Base-by-base conservation (phyloP, 78 protist genomes). In the Bodo saltans region DNA sequence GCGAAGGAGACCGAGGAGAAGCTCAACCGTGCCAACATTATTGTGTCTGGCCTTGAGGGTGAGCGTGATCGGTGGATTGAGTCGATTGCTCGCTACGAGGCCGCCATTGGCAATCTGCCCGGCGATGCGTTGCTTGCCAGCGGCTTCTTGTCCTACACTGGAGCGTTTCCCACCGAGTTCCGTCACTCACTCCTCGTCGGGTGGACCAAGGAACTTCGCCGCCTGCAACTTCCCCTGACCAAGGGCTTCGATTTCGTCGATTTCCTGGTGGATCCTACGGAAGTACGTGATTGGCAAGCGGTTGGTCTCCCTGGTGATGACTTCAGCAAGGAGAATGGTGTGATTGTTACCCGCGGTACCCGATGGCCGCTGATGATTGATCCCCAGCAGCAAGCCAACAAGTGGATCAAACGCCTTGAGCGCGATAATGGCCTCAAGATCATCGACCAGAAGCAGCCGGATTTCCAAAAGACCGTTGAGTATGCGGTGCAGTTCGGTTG, bases 341-440 rank as follows among this genome's bases (percentile, higher is more conserved):
- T 92, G 41, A 37, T 93, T 0, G 96, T 93, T 53, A 92, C 92
- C 11, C 68, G 90, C 30, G 87, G 92, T 28, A 37, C 82, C 35
- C 91, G 96, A 23, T 92, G 94, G 94, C 96, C 97, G 53, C 92
- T 95, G 69, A 86, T 93, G 88, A 88, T 95, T 41, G 97, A 95
- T 53, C 97, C 97, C 12, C 96, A 93, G 84, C 87, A 80, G 68
- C 97, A 95, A 83, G 96, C 94, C 41, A 90, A 86, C 84, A 73
- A 85, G 82, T 95, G 96, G 96, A 83, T 95, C 70, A 72, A 83
- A 67, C 69, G 68, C 78, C 47, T 88, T 86, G 89, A 91, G 89
- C 39, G 74, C 67, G 86, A 73, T 41, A 52, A 60, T 40, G 73
- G 74, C 39, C 88, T 90, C 70, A 73, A 41, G 79, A 71, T 88